Evolutionary conservation across 2,329 filamentous ascomycete species (phyloP), one percentile per base, ranked within the genome.

Genomic region (Diaporthe aspalathi): DNA sequence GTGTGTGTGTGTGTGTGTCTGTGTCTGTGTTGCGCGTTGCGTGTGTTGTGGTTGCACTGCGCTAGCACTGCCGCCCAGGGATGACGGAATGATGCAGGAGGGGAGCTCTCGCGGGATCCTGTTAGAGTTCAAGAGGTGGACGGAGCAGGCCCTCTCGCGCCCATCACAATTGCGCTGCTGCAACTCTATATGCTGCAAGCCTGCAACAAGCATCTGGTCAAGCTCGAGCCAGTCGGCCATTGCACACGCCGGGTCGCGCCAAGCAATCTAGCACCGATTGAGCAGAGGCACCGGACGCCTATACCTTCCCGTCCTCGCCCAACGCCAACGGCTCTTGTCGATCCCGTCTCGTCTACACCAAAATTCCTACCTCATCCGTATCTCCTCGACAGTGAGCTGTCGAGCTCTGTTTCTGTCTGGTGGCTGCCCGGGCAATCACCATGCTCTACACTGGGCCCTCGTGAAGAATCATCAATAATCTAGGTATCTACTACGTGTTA

Each of bases 41-140:
- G 35, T 11, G 35, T 38, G 35, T 12, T 11, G 7, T 7, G 35
- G 60, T 65, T 50, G 60, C 60, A 50, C 45, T 65, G 60, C 60
- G 49, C 45, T 65, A 65, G 60, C 60, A 65, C 60, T 65, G 60
- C 60, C 60, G 60, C 60, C 50, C 29, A 32, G 20, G n/a, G 29
- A 50, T 65, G 60, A 65, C 60, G 60, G 16, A 50, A 65, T 50
- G 14, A 11, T 65, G 60, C 45, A 65, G 60, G 29, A 38, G 20
- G 29, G 7, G 43, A 20, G 43, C 43, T 16, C 22, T 49, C 17
- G 27, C 49, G 32, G 57, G 40, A 29, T n/a, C 22, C 22, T 40
- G 45, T 60, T 65, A 65, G 60, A 65, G 45, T 50, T 35, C 22
- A 24, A 35, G 43, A 63, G 27, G 60, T 35, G 20, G 35, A 38